Conservation (phyloP, 2,329 filamentous ascomycete species). For the Neoarthrinium moseri region DNA sequence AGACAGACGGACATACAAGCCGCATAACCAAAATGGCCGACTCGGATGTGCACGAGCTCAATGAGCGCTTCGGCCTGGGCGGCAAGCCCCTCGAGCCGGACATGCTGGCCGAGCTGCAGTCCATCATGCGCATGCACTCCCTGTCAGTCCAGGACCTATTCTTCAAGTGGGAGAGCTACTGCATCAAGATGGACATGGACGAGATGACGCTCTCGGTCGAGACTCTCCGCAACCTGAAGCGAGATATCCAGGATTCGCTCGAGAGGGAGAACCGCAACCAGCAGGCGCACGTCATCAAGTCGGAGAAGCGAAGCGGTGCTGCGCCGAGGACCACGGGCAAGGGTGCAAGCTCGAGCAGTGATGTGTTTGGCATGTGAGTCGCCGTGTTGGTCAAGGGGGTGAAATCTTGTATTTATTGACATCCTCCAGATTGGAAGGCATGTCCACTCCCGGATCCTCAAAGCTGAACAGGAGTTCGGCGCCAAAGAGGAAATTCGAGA, state of each 20-base stretch:
- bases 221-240: conserved; percentile 76
- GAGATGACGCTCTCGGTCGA: conserved; percentile 70
- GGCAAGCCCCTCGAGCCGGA: conserved; percentile 68
- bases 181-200: conserved; percentile 86
- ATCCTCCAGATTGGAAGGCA: conserved; percentile 57
- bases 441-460: conserved; percentile 56
- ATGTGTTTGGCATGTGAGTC: conserved; percentile 80
- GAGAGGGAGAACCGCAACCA: conserved; percentile 70
- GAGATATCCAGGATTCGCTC: conserved; percentile 79
- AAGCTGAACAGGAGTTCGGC: conserved; percentile 40
- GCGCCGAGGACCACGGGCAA: conserved; percentile 61
- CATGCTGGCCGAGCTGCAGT: conserved; percentile 76
- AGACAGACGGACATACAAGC: too few species aligned
- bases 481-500: conserved; percentile 39
- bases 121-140: conserved; percentile 81
- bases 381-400: too few species aligned
- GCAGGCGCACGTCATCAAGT: conserved; percentile 58
- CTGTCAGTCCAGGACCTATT: conserved; percentile 84
- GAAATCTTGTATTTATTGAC: not conserved
- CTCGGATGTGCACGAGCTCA: conserved; percentile 37
- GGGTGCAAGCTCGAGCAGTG: conserved; percentile 40
- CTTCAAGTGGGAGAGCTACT: conserved; percentile 99
- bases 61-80: conserved; percentile 53
- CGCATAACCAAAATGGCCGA: conserved; percentile 40
- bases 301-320: conserved; percentile 60